Evolutionary conservation across 83 land plant species (phyloP).

Genomic region (Diphasiastrum complanatum): DNA sequence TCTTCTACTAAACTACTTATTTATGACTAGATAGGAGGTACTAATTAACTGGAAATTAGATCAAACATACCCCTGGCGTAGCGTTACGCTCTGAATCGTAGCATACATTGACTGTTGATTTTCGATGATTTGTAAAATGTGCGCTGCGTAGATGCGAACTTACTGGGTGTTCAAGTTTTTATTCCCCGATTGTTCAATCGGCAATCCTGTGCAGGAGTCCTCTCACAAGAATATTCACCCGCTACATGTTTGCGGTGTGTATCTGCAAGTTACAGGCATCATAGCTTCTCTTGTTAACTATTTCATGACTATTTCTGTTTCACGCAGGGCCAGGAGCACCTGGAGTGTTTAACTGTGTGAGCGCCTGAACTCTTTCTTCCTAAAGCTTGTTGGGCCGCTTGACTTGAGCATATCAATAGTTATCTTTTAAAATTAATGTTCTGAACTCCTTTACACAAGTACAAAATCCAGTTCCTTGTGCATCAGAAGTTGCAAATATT

Average conservation of each 20-base stretch:
- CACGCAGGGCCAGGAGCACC: conserved; percentile 62
- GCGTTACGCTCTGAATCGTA: too few species aligned
- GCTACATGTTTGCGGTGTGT: too few species aligned
- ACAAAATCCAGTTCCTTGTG: neutral
- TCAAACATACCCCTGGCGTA: too few species aligned
- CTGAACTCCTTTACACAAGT: neutral
- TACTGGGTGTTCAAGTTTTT: too few species aligned
- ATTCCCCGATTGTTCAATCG: too few species aligned
- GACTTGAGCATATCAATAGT: neutral
- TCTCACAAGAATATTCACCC: too few species aligned
- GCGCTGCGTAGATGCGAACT: neutral
- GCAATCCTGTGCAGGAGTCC: too few species aligned
- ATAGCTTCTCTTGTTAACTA: neutral
- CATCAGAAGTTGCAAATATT: too few species aligned
- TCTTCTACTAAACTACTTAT: too few species aligned
- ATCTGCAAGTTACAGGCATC: neutral
- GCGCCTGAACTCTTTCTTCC: conserved; percentile 12
- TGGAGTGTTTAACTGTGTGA: conserved; percentile 54
- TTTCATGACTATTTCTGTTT: conserved; percentile 1
- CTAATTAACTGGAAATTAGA: too few species aligned
- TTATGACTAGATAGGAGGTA: too few species aligned
- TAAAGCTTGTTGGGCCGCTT: neutral
- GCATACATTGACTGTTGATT: neutral
- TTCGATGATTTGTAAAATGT: neutral
- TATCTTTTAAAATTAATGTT: neutral